These are phyloP conservation scores for Brassica nigra DNA, from an alignment of 345 rosid species.

Conservation along the genomic window DNA sequence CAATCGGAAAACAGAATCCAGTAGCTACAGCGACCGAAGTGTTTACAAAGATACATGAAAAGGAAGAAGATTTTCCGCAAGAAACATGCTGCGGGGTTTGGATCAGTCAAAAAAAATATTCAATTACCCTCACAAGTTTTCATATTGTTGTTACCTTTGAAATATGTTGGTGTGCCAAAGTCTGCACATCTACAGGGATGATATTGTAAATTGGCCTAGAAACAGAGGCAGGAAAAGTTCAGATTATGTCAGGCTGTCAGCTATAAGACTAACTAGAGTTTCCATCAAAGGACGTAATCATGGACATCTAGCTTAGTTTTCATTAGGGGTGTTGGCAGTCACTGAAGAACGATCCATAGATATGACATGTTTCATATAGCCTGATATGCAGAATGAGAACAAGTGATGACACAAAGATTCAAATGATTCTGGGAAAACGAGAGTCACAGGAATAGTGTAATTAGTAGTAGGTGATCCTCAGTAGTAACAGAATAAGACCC, in stretches of 20 bases:
- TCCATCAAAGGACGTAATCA: slow-evolving; percentile 9
- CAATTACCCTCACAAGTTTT: background rate
- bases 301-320: background rate
- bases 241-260: slow-evolving; percentile 14
- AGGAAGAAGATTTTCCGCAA: background rate
- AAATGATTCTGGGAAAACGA: slow-evolving; percentile 11
- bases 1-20: slow-evolving; percentile 1
- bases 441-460: slow-evolving; percentile 3
- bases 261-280: background rate
- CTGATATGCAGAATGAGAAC: background rate
- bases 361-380: slow-evolving; percentile 1
- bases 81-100: background rate
- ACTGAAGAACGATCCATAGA: background rate
- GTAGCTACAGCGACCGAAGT: slow-evolving; percentile 7
- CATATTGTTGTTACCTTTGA: slow-evolving; percentile 58
- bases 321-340: background rate
- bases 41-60: slow-evolving; percentile 3
- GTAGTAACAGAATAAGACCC: background rate
- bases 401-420: slow-evolving; percentile 17
- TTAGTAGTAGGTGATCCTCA: slow-evolving; percentile 10
- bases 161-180: slow-evolving; percentile 49
- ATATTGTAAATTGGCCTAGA: slow-evolving; percentile 48
- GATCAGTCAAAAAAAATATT: background rate
- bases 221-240: slow-evolving; percentile 9
- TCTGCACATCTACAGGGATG: slow-evolving; percentile 54